Evolutionary conservation across 1,284 basidiomycete genomes (phyloP), one percentile per base, ranked within the genome.

Genomic region (Fistulina hepatica): DNA sequence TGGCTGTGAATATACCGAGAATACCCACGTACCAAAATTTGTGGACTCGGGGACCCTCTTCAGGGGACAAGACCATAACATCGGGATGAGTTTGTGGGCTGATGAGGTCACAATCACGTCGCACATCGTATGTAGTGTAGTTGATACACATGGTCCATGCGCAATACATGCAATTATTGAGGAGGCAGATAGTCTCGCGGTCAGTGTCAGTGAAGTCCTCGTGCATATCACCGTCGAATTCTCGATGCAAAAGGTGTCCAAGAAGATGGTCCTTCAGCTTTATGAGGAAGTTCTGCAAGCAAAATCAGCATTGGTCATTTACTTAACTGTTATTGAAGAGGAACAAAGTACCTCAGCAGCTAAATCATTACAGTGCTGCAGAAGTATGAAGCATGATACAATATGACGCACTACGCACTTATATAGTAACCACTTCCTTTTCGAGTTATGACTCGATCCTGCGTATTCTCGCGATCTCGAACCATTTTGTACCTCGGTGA

Each of bases 81-180:
- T 42, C 33, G 10, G 34, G 13, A 15, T 32, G 37, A 8, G 24
- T 28, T 5, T 21, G 28, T 3, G 44, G 39, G 19, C 48, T 50
- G 16, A 54, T 37, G 19, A 39, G 36, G 31, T 52, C 50, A 21
- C 49, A 44, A 15, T 45, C 48, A 4, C 46, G 40, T 2, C 42
- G 45, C 9, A 52, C 33, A 25, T 55, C 48, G 28, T 55, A 55
- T 0, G 52, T 55, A 3, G 52, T 55, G 36, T 48, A 50, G 39
- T 48, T 46, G 23, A 51, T 23, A 21, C 43, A 35, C 5, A 52
- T 24, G 19, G 41, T 37, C 35, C 50, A 34, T 33, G 50, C 30
- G 7, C 24, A 34, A 41, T 44, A 50, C 12, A 56, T 51, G 17
- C 46, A 44, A 26, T 48, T 38, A 15, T 46, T 36, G 10, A 44